Percentiles rank a stretch among this genome's conserved stretches.
Evolutionary conservation across 345 rosid species (phyloP).

Genomic region (Isatis tinctoria): DNA sequence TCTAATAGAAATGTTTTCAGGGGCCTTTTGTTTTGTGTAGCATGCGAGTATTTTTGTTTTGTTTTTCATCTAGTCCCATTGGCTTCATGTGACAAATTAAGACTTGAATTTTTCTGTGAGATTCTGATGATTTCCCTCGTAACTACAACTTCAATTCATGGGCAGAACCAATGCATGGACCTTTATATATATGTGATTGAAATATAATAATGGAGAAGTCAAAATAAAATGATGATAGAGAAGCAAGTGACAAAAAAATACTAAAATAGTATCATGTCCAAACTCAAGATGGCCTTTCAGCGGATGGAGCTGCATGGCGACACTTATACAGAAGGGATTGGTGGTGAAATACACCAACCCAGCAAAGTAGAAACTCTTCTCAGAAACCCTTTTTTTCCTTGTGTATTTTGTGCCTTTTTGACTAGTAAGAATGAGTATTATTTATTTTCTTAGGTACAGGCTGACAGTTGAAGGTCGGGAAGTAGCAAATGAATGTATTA

Average conservation of each 20-base stretch:
- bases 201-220: neutral
- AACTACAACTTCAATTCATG: conserved; percentile 17
- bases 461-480: neutral
- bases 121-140: conserved; percentile 26
- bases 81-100: conserved; percentile 31
- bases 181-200: neutral
- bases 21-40: neutral
- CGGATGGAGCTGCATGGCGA: conserved; percentile 95
- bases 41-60: neutral
- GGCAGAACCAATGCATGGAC: conserved; percentile 33
- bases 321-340: conserved; percentile 71
- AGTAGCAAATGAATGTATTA: neutral
- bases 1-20: too few relatives aligned
- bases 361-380: conserved; percentile 57
- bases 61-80: neutral
- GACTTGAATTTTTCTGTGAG: neutral
- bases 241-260: neutral
- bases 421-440: neutral
- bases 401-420: neutral
- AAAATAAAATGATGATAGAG: too few relatives aligned
- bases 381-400: neutral
- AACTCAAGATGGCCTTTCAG: conserved; percentile 52
- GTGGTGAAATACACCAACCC: conserved; percentile 89
- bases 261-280: neutral
- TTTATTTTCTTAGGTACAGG: neutral